Base-by-base conservation (phyloP, 495 filamentous ascomycete genomes). In the Usnea hakonensis region DNA sequence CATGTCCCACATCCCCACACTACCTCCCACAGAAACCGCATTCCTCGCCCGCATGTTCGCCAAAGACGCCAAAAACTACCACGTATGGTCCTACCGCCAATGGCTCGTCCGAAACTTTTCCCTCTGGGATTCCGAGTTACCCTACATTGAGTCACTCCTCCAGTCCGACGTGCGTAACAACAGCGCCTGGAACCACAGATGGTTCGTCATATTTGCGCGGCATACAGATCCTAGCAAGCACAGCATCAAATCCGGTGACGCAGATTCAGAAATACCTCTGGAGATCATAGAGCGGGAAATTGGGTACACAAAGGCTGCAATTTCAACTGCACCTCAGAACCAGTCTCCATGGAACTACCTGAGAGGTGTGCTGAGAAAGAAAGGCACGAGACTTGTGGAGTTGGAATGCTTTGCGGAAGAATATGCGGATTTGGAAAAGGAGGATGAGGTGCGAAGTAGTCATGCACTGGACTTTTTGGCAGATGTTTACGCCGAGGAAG, bases 1-100 rank as follows among this genome's bases (percentile, higher is more conserved):
- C 23, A 81, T 96, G 70, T 81, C 88, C 56, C 75, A 82, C 68
- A 83, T 89, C 71, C 79, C 83, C 3, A 74, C 73, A 4, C 75
- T 87, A 50, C 77, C 78, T 36, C 52, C 78, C 19, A 76, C 81
- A 21, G 94, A 98, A 76, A 71, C 75, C 33, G 77, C 78, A 41
- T 98, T 98, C 77, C 82, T 96, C 50, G 80, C 79, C 62, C 68
- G 79, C 44, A 97, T 97, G 84, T 89, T 98, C 48, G 81, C 81
- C 61, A 79, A 86, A 66, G 94, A 98, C 73, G 82, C 86, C 16
- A 98, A 98, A 73, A 98, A 98, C 77, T 97, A 97, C 71, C 94
- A 98, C 72, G 95, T 98, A 43, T 98, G 94, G 93, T 89, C 86
- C 57, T 97, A 97, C 73, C 83, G 90, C 17, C 94, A 96, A 75